Base-by-base conservation (phyloP, 164 flowering plant genomes). In the Aristolochia contorta region DNA sequence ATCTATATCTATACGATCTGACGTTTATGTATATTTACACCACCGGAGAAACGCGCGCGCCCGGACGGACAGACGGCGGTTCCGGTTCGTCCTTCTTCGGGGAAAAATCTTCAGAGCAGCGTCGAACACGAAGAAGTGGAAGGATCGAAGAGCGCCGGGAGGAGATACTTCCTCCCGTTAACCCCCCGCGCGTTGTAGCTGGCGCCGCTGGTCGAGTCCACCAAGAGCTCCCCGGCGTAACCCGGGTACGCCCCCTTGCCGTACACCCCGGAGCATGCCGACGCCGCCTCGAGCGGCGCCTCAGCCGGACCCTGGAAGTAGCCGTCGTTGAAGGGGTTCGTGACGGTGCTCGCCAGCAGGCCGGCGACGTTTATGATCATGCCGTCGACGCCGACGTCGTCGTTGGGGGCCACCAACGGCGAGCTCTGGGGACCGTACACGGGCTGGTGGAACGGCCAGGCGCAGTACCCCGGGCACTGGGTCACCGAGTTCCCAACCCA, bases 181-280 rank as follows among this genome's bases (percentile, higher is more conserved):
- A 51, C 62, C 16, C 73, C 73, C 21, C 30, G 79, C 30, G 74
- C 71, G 61, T 73, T 73, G 37, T 70, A 74, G 61, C 77, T 70
- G 0, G 64, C 71, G 22, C 73, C 74, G 0, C 68, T 70, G 12
- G 37, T 46, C 1, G 57, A 8, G 23, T 74, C 74, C 55, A 64
- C 59, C 71, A 64, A 13, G 30, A 73, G 16, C 15, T 69, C 63
- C 12, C 77, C 73, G 1, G 77, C 63, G 47, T 64, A 70, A 2
- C 77, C 76, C 23, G 73, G 77, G 21, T 73, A 73, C 1, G 77
- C 77, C 10, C 68, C 73, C 46, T 66, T 63, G 18, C 73, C 74
- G 27, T 66, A 71, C 13, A 70, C 45, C n/a, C 73, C 73, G 1
- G 66, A 48, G 43, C 73, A 70, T 13, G 63, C 73, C 16, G 69